Conservation (phyloP, 768 basidiomycete genomes). For the Suillus weaverae region DNA sequence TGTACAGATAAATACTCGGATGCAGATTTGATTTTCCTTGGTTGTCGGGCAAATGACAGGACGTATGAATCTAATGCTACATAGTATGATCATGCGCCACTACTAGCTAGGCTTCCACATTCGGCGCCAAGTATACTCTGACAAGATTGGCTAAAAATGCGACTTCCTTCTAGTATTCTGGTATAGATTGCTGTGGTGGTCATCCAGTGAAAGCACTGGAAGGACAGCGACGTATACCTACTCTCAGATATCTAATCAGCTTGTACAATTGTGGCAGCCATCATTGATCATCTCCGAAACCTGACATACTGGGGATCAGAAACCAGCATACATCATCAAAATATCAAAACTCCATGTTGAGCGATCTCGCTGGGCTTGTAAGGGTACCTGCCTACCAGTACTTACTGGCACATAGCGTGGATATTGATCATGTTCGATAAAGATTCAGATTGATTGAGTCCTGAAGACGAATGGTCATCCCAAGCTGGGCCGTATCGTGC, state of each 20-base stretch:
- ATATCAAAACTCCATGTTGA: not conserved
- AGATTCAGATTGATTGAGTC: not conserved
- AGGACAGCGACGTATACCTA: not conserved
- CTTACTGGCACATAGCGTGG: not conserved
- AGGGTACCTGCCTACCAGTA: not conserved
- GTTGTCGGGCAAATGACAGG: not conserved
- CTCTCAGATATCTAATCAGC: not conserved
- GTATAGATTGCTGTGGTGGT: not conserved
- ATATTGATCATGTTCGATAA: not conserved
- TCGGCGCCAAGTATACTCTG: not conserved
- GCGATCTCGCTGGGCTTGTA: not conserved
- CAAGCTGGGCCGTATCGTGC: not conserved
- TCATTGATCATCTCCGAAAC: not conserved
- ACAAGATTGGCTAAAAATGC: not conserved
- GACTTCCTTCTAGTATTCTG: not conserved
- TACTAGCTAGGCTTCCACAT: not conserved
- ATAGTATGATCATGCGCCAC: no score
- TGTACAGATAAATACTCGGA: not conserved
- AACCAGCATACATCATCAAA: not conserved
- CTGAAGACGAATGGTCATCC: not conserved
- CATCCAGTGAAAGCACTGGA: not conserved
- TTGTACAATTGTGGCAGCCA: not conserved
- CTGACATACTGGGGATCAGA: not conserved
- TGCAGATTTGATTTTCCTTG: not conserved
- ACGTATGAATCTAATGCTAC: not conserved